Evolutionary conservation across 1,139 yeast species (phyloP), one percentile per base, ranked within the genome.

Genomic region (Yamadazyma friedrichii): DNA sequence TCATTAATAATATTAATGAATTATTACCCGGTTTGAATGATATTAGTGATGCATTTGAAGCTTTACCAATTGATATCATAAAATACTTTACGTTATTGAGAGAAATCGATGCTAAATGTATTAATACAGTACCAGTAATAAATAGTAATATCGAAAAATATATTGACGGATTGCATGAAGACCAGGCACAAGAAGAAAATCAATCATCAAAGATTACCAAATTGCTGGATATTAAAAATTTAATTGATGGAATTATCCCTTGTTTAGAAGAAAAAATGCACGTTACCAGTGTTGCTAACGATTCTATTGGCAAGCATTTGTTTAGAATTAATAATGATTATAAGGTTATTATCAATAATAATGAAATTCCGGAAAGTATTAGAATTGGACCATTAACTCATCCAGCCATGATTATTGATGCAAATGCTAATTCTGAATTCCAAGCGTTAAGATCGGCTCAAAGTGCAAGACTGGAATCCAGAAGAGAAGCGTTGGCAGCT

Each of bases 261-360:
- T 88, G 96, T 50, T 67, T 93, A 45, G 98, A 93, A 58, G 98
- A 93, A 59, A 93, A 93, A 64, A 89, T 93, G 95, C 97, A 93
- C 59, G 97, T 93, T 30, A 94, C 98, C 3, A 84, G 93, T 2
- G 85, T 88, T 30, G 96, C 97, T 22, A 78, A 88, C 25, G 98
- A 91, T 53, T 76, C 84, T 16, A 76, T 89, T 39, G 68, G 74
- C 32, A 80, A 83, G 49, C 88, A 88, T 55, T 68, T 88, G 50
- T 74, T 70, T 40, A 71, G 97, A 37, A 75, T 93, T 49, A 87
- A 91, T 57, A 80, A 84, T 50, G 96, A 88, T 58, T 91, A 80
- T 65, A 70, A 76, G 44, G 80, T 84, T 41, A 76, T 88, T 32
- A 76, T 91, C 29, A 69, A 78, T 41, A 79, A 82, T 55, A 81